phyloP scores from a whole-genome alignment of 2,329 filamentous ascomycete species.

The Aspergillus eucalypticola region DNA sequence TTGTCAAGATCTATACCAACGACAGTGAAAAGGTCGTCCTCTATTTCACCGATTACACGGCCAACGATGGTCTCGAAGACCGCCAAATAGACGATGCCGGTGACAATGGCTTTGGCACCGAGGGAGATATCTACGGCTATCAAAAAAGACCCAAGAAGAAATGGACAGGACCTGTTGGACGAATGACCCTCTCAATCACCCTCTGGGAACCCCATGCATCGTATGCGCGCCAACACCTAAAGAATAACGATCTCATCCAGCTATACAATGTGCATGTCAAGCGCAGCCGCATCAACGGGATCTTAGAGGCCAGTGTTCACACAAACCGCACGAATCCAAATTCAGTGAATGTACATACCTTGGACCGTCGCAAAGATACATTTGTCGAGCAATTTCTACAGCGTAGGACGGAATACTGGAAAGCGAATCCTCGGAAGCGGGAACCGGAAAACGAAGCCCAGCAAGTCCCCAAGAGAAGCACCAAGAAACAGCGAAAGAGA shows the following conservation, averaged over 20 bases:
- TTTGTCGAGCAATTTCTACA: slow-evolving; percentile 60
- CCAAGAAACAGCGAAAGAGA: slow-evolving; percentile 7
- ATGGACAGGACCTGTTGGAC: slow-evolving; percentile 76
- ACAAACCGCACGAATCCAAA: slow-evolving; percentile 55
- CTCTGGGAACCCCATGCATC: slow-evolving; percentile 68
- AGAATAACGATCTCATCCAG: slow-evolving; percentile 61
- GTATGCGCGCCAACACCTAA: slow-evolving; percentile 58
- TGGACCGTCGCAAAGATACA: slow-evolving; percentile 50
- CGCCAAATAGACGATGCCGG: slow-evolving; percentile 45
- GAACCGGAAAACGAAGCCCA: slow-evolving; percentile 26
- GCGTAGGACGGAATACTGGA: slow-evolving; percentile 67
- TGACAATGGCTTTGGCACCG: slow-evolving; percentile 32
- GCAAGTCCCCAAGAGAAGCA: slow-evolving; percentile 36
- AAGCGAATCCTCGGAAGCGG: slow-evolving; percentile 40
- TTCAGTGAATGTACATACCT: slow-evolving; percentile 60
- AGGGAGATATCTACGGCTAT: slow-evolving; percentile 62
- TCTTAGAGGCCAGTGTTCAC: slow-evolving; percentile 72
- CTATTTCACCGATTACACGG: slow-evolving; percentile 82
- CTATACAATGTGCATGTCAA: slow-evolving; percentile 75
- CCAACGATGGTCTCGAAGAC: slow-evolving; percentile 64
- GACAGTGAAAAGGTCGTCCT: slow-evolving; percentile 57
- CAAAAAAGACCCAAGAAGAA: slow-evolving; percentile 36
- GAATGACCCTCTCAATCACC: slow-evolving; percentile 69
- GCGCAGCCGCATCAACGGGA: slow-evolving; percentile 50
- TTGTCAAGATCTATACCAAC: slow-evolving; percentile 59